Base-by-base conservation (phyloP, 2,329 filamentous ascomycete species). In the Colletotrichum orchidophilum region DNA sequence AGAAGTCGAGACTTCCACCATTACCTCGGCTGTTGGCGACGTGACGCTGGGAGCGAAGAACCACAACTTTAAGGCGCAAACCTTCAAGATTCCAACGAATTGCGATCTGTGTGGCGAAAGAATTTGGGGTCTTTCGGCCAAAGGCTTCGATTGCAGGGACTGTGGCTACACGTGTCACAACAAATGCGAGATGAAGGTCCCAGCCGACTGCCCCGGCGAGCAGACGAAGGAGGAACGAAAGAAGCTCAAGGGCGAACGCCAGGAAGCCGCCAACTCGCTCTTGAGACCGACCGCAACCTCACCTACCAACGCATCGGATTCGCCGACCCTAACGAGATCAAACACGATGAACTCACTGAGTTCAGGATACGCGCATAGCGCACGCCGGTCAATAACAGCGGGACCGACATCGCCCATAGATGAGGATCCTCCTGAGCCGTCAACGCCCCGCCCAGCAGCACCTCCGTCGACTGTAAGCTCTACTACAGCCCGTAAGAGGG, bases 181-280 rank as follows among this genome's bases (percentile, higher is more conserved):
- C 85, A 99, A 99, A 83, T 99, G 96, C 80, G 94, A 99, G 84
- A 96, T 99, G 92, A 99, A 98, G 82, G 96, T 98, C 0, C 95
- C 96, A 0, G 93, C 96, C 8, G 94, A 97, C 79, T 99, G 96
- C 78, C 96, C 96, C 0, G 96, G 96, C 60, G 96, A 98, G 78
- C 91, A 96, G 79, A 92, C 87, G 73, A 99, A 98, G 82, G 96
- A 98, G 73, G 95, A 97, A 77, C 95, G 92, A 84, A 99, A 98
- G 86, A 97, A 95, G 77, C 87, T 97, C 75, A 98, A 98, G 82
- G 88, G 88, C 52, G 92, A 95, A 79, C 90, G 95, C 72, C 96
- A 98, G 82, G 92, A 93, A 70, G 87, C 91, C 5, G 93, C 95
- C 13, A 93, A 92, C 77, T 83, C 90, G 35, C 79, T 88, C 27